These are phyloP conservation scores for Salvia rosmarinus DNA, from an alignment of 257 asterid species.

Conservation along the genomic window DNA sequence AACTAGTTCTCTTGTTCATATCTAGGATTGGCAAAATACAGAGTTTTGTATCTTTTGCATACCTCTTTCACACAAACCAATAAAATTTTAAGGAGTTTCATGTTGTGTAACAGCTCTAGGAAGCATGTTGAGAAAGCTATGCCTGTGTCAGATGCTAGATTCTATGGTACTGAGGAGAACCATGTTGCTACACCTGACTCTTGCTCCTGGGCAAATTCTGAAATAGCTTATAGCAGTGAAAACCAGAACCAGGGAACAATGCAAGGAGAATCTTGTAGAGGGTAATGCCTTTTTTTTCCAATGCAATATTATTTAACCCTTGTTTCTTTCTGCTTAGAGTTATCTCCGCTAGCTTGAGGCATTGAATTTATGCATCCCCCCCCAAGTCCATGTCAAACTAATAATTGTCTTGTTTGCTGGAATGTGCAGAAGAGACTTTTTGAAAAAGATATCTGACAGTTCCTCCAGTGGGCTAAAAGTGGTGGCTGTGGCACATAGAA, in stretches of 20 bases:
- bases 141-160: slow-evolving; percentile 44
- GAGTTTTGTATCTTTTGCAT: slow-evolving; percentile 12
- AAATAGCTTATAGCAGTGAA: slow-evolving; percentile 62
- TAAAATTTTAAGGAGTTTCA: slow-evolving; percentile 5
- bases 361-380: neutral
- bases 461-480: slow-evolving; percentile 55
- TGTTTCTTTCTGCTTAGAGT: neutral
- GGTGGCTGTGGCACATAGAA: slow-evolving; percentile 43
- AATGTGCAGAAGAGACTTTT: slow-evolving; percentile 58
- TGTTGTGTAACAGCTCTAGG: slow-evolving; percentile 51
- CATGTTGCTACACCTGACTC: slow-evolving; percentile 68
- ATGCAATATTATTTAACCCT: slow-evolving; percentile 15
- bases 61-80: neutral
- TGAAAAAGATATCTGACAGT: slow-evolving; percentile 47
- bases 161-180: slow-evolving; percentile 54
- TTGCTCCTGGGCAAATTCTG: slow-evolving; percentile 65
- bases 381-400: slow-evolving; percentile 14
- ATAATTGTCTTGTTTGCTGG: slow-evolving; percentile 31
- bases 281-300: slow-evolving; percentile 44
- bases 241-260: slow-evolving; percentile 46
- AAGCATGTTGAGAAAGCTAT: slow-evolving; percentile 47
- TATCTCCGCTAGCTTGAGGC: slow-evolving; percentile 10
- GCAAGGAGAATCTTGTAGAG: slow-evolving; percentile 54
- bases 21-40: neutral
- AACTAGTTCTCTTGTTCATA: slow-evolving; percentile 20